Base-by-base conservation (phyloP, 176 grass and related monocot genomes). In the Saccharum officinarum region DNA sequence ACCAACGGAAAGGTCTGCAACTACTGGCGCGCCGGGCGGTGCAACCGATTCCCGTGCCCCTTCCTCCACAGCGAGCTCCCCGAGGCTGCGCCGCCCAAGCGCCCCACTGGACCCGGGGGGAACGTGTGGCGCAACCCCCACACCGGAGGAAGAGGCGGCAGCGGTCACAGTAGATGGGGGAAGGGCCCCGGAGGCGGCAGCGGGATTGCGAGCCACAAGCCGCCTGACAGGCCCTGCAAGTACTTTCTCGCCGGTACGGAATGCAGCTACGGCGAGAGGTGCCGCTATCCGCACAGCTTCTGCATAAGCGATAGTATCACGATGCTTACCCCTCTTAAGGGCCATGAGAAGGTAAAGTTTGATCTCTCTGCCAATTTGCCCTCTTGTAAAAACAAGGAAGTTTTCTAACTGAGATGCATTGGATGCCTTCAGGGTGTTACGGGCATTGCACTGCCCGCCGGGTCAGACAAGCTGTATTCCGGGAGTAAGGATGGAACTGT, bases 391-490 rank as follows among this genome's bases (percentile, higher is more conserved):
- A 74, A 30, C 44, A 8, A 26, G 39, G 38, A 76, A 65, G 6
- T 26, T 86, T 72, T 11, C 49, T 80, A 30, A 68, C 22, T 28
- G 59, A 50, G 47, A 41, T 52, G 73, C 8, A 66, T 25, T 79
- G 62, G 18, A 10, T 54, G 47, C 36, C n/a, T 73, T 77, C 36
- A 98, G 96, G 97, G 89, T 45, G 71, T 99, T 14, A 86, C 94
- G 0, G 97, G 93, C 26, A 97, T 99, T 37, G 86, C 88, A 10
- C 63, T 99, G 30, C 90, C 97, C 28, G 38, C 93, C 4, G 97
- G 92, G 16, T 99, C 97, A 17, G 97, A 97, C 80, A 99, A 99
- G 82, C 85, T 99, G 9, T 99, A 97, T 74, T 94, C 97, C 33
- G 94, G 88, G 7, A 99, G 97, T 82, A 99, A 92, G 74, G 97